Percentiles rank a stretch among this genome's conserved stretches.
Conservation (phyloP, 2,329 filamentous ascomycete species). For the Bipolaris gigantea region DNA sequence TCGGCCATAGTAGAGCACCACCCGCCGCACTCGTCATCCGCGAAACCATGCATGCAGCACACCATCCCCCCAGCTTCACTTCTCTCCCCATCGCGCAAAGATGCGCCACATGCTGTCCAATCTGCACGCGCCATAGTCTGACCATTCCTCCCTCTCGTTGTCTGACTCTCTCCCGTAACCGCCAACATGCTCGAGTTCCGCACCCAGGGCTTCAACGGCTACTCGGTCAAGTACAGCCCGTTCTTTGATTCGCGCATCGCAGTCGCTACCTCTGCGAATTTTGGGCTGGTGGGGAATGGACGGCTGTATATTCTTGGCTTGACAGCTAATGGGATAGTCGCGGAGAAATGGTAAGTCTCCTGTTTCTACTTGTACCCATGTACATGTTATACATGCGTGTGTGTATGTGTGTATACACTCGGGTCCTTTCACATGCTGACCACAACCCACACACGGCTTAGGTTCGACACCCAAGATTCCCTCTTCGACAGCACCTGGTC, state of each 20-base stretch:
- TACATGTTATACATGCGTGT: not conserved
- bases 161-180: not conserved
- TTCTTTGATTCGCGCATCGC: conserved; percentile 96
- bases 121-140: conserved; percentile 20
- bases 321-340: conserved; percentile 78
- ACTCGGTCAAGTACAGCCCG: conserved; percentile 96
- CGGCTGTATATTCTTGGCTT: conserved; percentile 82
- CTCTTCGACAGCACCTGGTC: conserved; percentile 96
- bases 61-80: conserved; percentile 13
- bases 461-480: conserved; percentile 95
- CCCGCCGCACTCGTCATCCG: conserved; percentile 17
- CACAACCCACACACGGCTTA: conserved; percentile 39
- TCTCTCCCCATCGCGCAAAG: conserved; percentile 16
- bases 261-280: conserved; percentile 89
- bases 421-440: conserved; percentile 13
- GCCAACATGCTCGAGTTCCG: conserved; percentile 84
- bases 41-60: conserved; percentile 21
- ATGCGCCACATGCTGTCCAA: conserved; percentile 11
- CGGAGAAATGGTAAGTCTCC: conserved; percentile 71
- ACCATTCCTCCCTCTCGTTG: not conserved
- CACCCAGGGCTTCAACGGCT: conserved; percentile 92
- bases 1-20: conserved; percentile 20
- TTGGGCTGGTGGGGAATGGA: conserved; percentile 95
- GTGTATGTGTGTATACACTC: no score
- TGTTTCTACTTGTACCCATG: not conserved